These are phyloP conservation scores for Thuja plicata DNA, from an alignment of 83 land plant genomes.

Conservation along the genomic window DNA sequence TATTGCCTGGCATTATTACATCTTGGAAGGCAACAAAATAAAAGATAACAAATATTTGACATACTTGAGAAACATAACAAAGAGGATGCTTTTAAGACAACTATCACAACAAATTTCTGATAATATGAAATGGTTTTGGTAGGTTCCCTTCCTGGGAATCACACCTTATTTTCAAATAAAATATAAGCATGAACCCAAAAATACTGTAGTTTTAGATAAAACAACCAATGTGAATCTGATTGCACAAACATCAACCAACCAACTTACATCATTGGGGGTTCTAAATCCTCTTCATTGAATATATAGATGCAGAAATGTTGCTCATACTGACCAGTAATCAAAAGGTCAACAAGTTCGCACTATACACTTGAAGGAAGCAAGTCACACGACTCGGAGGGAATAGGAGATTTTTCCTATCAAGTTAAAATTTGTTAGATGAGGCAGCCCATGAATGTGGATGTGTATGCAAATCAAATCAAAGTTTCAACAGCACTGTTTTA, in stretches of 20 bases:
- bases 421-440: background rate
- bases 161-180: background rate
- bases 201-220: background rate
- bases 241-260: background rate
- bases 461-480: background rate
- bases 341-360: background rate
- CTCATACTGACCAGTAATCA: background rate
- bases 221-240: background rate
- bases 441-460: background rate
- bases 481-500: background rate
- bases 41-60: background rate
- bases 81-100: background rate
- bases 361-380: conserved; percentile 5
- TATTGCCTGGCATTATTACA: background rate
- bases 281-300: background rate
- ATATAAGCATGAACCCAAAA: background rate
- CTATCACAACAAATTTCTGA: background rate
- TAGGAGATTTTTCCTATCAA: conserved; percentile 10
- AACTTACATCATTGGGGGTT: background rate
- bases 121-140: background rate
- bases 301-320: background rate
- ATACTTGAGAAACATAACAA: background rate
- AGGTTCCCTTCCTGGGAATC: background rate
- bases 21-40: background rate
- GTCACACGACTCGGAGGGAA: background rate